phyloP scores from a whole-genome alignment of 495 filamentous ascomycete genomes.

The Lasiosphaeria ovina region DNA sequence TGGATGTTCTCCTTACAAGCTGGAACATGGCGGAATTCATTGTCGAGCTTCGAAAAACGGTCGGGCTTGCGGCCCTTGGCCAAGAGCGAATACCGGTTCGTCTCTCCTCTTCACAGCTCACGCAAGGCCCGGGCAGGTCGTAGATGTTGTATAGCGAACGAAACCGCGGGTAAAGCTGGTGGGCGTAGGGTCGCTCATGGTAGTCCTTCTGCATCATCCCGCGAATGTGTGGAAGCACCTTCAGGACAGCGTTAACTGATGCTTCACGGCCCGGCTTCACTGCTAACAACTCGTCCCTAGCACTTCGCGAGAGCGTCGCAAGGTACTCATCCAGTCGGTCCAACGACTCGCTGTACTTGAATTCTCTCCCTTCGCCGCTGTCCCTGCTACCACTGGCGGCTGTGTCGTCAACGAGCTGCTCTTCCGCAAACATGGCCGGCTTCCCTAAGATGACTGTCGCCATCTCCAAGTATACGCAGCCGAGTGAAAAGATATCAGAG shows the following conservation, averaged over 20 bases:
- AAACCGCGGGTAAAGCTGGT: slow-evolving; percentile 31
- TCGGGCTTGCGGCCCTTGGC: too few species aligned
- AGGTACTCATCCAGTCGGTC: slow-evolving; percentile 25
- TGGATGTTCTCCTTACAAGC: too few species aligned
- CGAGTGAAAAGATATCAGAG: slow-evolving; percentile 49
- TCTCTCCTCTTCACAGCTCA: slow-evolving; percentile 30
- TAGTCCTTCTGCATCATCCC: slow-evolving; percentile 30
- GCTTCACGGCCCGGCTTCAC: slow-evolving; percentile 1
- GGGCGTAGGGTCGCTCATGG: slow-evolving; percentile 24
- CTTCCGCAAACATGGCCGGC: slow-evolving; percentile 25
- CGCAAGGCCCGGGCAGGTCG: slow-evolving; percentile 23
- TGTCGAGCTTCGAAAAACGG: too few species aligned
- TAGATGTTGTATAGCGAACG: slow-evolving; percentile 28
- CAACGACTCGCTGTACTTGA: slow-evolving; percentile 29
- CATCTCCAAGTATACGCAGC: slow-evolving; percentile 50
- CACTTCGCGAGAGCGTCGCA: slow-evolving; percentile 13
- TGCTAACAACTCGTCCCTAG: slow-evolving; percentile 14
- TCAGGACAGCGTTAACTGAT: slow-evolving; percentile 25
- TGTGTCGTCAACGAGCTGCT: slow-evolving; percentile 17
- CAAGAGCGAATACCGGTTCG: too few species aligned
- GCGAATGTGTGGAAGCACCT: slow-evolving; percentile 22
- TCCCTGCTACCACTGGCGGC: background rate
- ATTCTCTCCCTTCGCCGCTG: slow-evolving; percentile 7
- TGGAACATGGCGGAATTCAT: too few species aligned
- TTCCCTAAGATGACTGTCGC: slow-evolving; percentile 38